These are phyloP conservation scores for Nicotiana noctiflora DNA, from an alignment of 257 asterid species.

Conservation along the genomic window DNA sequence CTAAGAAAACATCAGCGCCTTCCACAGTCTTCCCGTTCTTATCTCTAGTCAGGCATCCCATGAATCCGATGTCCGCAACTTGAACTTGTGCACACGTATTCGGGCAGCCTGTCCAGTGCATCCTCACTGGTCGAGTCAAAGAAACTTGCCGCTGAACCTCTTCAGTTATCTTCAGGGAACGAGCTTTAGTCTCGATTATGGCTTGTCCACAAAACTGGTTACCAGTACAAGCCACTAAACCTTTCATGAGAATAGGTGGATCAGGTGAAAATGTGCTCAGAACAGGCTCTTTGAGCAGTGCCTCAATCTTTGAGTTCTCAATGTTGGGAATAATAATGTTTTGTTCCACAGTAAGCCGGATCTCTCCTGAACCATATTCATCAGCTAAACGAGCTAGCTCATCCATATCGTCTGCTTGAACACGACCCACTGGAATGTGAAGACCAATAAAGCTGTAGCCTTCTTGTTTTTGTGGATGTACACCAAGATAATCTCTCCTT, in stretches of 20 bases:
- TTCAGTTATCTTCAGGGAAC: slow-evolving; percentile 72
- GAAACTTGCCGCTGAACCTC: slow-evolving; percentile 68
- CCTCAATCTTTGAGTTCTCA: slow-evolving; percentile 48
- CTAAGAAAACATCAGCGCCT: slow-evolving; percentile 80
- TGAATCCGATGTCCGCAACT: slow-evolving; percentile 95
- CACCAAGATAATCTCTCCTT: slow-evolving; percentile 79
- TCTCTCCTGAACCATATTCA: slow-evolving; percentile 76
- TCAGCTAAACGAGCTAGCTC: slow-evolving; percentile 83
- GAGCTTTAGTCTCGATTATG: too few relatives aligned
- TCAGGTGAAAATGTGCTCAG: slow-evolving; percentile 47
- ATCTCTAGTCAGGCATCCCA: slow-evolving; percentile 88
- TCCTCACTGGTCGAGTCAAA: slow-evolving; percentile 61
- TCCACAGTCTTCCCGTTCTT: slow-evolving; percentile 62
- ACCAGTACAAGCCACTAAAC: slow-evolving; percentile 94
- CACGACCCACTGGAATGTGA: slow-evolving; percentile 89
- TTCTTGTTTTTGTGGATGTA: slow-evolving; percentile 77
- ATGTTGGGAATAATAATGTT: slow-evolving; percentile 81
- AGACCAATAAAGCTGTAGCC: slow-evolving; percentile 75
- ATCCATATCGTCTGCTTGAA: slow-evolving; percentile 87
- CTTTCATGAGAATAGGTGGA: slow-evolving; percentile 80
- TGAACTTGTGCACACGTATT: slow-evolving; percentile 89
- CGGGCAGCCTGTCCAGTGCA: slow-evolving; percentile 99
- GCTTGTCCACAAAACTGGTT: too few relatives aligned
- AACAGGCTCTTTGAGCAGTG: slow-evolving; percentile 60
- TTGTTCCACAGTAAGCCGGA: slow-evolving; percentile 86